phyloP scores from a whole-genome alignment of 176 grass and related monocot genomes.

The Ensete ventricosum region DNA sequence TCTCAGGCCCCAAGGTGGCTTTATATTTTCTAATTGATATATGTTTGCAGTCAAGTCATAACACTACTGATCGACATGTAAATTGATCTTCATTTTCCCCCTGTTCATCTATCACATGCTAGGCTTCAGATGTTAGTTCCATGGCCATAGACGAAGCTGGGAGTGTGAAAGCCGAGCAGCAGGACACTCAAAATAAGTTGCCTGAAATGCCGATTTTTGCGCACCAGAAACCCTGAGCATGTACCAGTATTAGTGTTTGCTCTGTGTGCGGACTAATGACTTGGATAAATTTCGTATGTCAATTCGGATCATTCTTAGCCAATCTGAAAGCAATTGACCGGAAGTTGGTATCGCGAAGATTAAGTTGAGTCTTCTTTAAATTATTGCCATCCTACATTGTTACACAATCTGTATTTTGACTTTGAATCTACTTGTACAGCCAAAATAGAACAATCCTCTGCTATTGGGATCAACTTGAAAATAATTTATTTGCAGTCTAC shows the following conservation, averaged over 20 bases:
- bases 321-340: background rate
- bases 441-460: background rate
- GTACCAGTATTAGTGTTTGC: background rate
- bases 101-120: background rate
- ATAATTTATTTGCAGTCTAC: background rate
- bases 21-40: background rate
- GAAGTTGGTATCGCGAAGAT: background rate
- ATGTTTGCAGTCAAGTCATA: conserved; percentile 6
- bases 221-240: conserved; percentile 29
- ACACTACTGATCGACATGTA: background rate
- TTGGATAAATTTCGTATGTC: background rate
- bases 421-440: conserved; percentile 3
- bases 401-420: background rate
- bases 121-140: conserved; percentile 25
- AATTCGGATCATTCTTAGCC: background rate
- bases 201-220: conserved; percentile 5
- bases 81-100: conserved; percentile 1
- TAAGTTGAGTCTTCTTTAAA: no score
- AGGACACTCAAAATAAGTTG: conserved; percentile 31
- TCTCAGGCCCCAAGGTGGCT: conserved; percentile 13
- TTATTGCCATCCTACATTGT: background rate
- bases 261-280: background rate
- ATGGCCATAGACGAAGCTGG: conserved; percentile 40
- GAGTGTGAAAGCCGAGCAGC: conserved; percentile 35
- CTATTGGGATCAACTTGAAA: background rate